A percentile compares a stretch with the other conserved stretches of the same genome.
Evolutionary conservation across 2,329 filamentous ascomycete genomes (phyloP).

Genomic region (Thermomyces lanuginosus): DNA sequence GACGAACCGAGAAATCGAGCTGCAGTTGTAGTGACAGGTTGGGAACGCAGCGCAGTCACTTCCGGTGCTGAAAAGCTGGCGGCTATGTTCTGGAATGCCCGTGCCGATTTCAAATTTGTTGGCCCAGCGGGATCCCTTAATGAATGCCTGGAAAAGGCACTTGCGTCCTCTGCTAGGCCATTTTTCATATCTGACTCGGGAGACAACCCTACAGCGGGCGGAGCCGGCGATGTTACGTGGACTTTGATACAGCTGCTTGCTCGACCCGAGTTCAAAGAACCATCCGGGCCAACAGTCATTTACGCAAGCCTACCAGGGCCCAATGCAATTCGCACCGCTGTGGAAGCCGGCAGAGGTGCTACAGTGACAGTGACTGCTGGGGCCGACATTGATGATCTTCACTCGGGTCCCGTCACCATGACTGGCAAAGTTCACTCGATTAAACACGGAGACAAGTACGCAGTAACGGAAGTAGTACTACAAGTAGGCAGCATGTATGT

Average conservation of each 20-base stretch:
- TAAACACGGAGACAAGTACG: conserved; percentile 35
- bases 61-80: conserved; percentile 32
- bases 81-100: conserved; percentile 32
- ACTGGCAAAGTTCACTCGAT: conserved; percentile 36
- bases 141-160: conserved; percentile 33
- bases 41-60: conserved; percentile 26
- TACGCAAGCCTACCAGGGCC: conserved; percentile 39
- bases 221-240: conserved; percentile 40
- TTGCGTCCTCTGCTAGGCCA: conserved; percentile 26
- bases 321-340: conserved; percentile 26
- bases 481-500: conserved; percentile 36
- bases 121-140: conserved; percentile 34
- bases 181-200: conserved; percentile 42
- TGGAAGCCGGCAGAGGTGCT: conserved; percentile 31
- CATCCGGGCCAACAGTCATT: conserved; percentile 29
- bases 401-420: conserved; percentile 35
- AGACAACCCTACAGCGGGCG: conserved; percentile 40
- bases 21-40: conserved; percentile 36
- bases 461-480: conserved; percentile 33
- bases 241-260: conserved; percentile 31
- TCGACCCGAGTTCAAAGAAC: conserved; percentile 29
- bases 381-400: conserved; percentile 33
- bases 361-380: conserved; percentile 37
- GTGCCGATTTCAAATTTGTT: conserved; percentile 35
- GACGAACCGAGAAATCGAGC: conserved; percentile 39